Evolutionary conservation across 305 asterid genomes (phyloP), one percentile per base, ranked within the genome.

Genomic region (Coffea humblotiana): DNA sequence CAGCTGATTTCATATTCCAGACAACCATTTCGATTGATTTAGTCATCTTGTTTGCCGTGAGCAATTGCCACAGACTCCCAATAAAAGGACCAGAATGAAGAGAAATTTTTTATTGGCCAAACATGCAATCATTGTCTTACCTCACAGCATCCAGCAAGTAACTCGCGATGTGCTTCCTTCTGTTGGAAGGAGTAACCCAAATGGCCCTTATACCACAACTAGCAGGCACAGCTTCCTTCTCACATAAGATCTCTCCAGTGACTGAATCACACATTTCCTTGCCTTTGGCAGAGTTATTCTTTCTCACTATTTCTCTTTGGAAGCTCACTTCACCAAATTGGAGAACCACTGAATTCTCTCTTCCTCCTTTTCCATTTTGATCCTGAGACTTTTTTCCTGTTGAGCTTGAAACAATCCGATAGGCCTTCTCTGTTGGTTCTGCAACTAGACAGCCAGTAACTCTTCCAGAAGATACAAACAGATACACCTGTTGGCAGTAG

Each of bases 131-230:
- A 23, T 27, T 37, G 23, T 40, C 73, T 86, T 86, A 94, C 98
- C 97, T 80, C 19, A 80, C 92, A 13, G 92, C 97, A 88, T 92
- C 97, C 52, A 94, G 91, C 73, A 94, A 88, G 87, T 70, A 78
- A 81, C 87, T 90, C 51, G 92, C 98, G n/a, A 92, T 82, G 82
- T 82, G 91, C 82, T 94, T 94, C 81, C 97, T 91, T 82, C 97
- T 84, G 84, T 86, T 91, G 77, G 90, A 85, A 66, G 91, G 93
- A 77, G 93, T 60, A 75, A 91, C 97, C 97, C 98, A 94, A 90
- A 94, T 90, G 86, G 97, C 97, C 87, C 97, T 89, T 83, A 94
- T 81, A 76, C 97, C 98, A 65, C 97, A 92, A 35, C 73, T 27
- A 52, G 97, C 98, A 68, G 92, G 91, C 43, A 88, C 77, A 61